Conservation (phyloP, 1,284 basidiomycete genomes). For the Xerocomus tenax region DNA sequence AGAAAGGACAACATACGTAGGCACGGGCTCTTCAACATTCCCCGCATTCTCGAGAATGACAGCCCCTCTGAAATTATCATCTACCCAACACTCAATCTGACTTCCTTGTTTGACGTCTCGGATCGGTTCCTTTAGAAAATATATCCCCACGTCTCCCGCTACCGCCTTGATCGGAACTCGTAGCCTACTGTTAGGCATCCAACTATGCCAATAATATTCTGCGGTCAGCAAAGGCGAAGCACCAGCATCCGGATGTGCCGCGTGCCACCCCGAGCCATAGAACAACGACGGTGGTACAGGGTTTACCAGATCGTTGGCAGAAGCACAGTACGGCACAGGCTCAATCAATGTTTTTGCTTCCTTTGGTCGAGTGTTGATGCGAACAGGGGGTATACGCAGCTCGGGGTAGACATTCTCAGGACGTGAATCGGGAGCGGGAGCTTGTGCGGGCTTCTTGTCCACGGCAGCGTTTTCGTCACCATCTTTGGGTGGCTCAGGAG, state of each 20-base stretch:
- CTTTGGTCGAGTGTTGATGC: slow-evolving; percentile 66
- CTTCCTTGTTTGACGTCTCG: slow-evolving; percentile 49
- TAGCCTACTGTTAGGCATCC: slow-evolving; percentile 66
- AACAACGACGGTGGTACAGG: slow-evolving; percentile 84
- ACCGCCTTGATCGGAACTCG: slow-evolving; percentile 68
- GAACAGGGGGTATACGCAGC: slow-evolving; percentile 57
- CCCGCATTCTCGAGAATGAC: slow-evolving; percentile 58
- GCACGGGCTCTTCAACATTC: slow-evolving; percentile 40
- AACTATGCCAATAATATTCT: slow-evolving; percentile 84
- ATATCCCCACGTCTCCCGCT: slow-evolving; percentile 72
- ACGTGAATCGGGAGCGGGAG: slow-evolving; percentile 14
- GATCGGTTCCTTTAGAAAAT: slow-evolving; percentile 61
- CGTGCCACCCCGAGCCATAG: slow-evolving; percentile 82
- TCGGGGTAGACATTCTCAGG: slow-evolving; percentile 32
- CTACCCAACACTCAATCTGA: slow-evolving; percentile 77
- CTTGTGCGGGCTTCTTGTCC: slow-evolving; percentile 21
- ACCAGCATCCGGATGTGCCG: slow-evolving; percentile 56
- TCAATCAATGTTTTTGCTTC: slow-evolving; percentile 62
- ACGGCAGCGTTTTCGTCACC: slow-evolving; percentile 27
- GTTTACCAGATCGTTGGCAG: slow-evolving; percentile 90
- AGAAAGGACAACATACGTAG: slow-evolving; percentile 44
- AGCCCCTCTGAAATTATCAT: slow-evolving; percentile 63
- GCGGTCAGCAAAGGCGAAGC: slow-evolving; percentile 42
- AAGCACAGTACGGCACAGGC: slow-evolving; percentile 81
- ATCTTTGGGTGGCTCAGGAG: slow-evolving; percentile 37